Evolutionary conservation across 805 yeast genomes (phyloP).

Genomic region (Wickerhamiella nectarea): DNA sequence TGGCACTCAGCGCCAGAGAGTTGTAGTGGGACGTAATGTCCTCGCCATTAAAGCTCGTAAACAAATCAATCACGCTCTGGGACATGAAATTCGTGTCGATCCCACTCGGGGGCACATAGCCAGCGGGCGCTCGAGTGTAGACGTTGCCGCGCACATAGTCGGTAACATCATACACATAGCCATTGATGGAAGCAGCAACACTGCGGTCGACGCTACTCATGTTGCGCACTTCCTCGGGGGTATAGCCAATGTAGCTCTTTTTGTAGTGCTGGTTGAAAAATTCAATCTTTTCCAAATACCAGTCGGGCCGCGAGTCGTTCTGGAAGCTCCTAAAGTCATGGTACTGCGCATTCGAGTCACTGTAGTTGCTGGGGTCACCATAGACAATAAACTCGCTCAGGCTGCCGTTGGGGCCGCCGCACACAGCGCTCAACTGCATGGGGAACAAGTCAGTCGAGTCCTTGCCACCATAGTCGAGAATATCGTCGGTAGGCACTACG

Average conservation of each 20-base stretch:
- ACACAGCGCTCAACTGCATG: constrained; percentile 29
- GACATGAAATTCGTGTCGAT: constrained; percentile 25
- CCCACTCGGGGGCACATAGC: constrained; percentile 17
- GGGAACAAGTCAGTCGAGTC: constrained; percentile 29
- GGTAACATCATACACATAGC: constrained; percentile 29
- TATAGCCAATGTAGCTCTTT: constrained; percentile 28
- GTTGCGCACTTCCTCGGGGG: constrained; percentile 22
- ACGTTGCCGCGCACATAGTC: constrained; percentile 28
- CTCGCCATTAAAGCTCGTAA: constrained; percentile 26
- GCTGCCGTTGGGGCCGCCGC: constrained; percentile 25
- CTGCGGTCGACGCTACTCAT: constrained; percentile 18
- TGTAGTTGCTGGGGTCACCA: constrained; percentile 26
- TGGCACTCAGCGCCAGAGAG: constrained; percentile 19
- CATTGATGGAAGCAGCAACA: constrained; percentile 26
- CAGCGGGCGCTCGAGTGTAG: constrained; percentile 22
- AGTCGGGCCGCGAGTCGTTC: constrained; percentile 31
- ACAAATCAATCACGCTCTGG: constrained; percentile 21
- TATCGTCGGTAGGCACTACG: constrained; percentile 24
- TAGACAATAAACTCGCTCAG: constrained; percentile 20
- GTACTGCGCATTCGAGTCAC: constrained; percentile 29
- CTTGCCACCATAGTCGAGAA: constrained; percentile 29
- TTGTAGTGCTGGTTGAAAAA: constrained; percentile 26
- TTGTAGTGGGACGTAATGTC: constrained; percentile 25
- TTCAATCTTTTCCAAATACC: constrained; percentile 30
- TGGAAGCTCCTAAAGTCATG: constrained; percentile 31